Percentiles rank a stretch among this genome's conserved stretches.
Evolutionary conservation across 352 stramenopile genomes (phyloP).

Genomic region (Phytopythium chamaehyphon): DNA sequence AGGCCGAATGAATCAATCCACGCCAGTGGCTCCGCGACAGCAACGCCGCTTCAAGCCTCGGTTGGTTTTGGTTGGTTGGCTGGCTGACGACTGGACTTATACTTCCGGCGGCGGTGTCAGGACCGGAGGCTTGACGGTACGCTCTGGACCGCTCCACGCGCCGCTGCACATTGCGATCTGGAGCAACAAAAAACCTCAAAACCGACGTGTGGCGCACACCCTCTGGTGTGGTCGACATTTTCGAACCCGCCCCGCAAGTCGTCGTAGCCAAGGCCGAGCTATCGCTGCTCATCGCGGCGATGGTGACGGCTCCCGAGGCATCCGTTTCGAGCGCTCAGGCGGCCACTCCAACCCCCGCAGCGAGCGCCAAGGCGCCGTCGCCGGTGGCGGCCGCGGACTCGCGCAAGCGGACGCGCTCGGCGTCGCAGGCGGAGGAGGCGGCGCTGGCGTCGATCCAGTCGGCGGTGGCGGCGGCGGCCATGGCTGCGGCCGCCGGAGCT

Average conservation of each 20-base stretch:
- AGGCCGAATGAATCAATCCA: conserved; percentile 21
- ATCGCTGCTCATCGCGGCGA: too few species aligned
- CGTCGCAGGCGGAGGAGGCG: conserved; percentile 7
- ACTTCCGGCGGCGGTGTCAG: too few species aligned
- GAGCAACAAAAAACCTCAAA: not conserved
- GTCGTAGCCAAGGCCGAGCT: too few species aligned
- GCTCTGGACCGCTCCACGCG: not conserved
- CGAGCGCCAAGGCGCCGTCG: not conserved
- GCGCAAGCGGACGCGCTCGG: conserved; percentile 1
- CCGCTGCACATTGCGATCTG: not conserved
- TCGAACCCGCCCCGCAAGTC: not conserved
- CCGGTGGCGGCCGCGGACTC: not conserved
- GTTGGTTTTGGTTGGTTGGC: conserved; percentile 31
- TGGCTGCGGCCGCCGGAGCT: conserved; percentile 23
- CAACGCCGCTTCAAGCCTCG: conserved; percentile 2
- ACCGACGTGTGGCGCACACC: not conserved
- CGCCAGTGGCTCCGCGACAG: not conserved
- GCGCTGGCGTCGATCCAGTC: conserved; percentile 6
- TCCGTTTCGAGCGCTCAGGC: too few species aligned
- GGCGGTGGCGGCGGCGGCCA: conserved; percentile 13
- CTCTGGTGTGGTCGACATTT: conserved; percentile 9
- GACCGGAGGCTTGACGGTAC: too few species aligned
- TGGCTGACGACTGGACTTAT: too few species aligned
- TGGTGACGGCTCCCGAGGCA: conserved; percentile 3
- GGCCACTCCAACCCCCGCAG: too few species aligned